These are phyloP conservation scores for Odonthalia washingtoniensis DNA, from an alignment of 31 red algal genomes.

Conservation along the genomic window DNA sequence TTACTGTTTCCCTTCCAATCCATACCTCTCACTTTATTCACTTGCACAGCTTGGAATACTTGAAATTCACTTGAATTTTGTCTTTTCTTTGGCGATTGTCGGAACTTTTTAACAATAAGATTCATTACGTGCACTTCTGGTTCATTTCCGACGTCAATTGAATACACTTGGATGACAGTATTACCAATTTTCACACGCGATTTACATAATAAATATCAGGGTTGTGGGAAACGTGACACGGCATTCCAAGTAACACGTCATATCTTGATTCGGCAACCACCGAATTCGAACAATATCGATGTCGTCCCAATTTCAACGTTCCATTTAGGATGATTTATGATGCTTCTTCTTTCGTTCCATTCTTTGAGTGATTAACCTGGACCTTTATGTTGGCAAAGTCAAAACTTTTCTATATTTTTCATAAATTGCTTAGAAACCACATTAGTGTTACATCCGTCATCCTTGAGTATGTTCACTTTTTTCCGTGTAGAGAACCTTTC, in stretches of 20 bases:
- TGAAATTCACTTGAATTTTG: neutral
- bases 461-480: slow-evolving; percentile 7
- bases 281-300: neutral
- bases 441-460: slow-evolving; percentile 39
- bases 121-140: neutral
- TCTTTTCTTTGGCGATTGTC: neutral
- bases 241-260: slow-evolving; percentile 13
- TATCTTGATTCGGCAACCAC: neutral
- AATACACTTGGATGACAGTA: neutral
- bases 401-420: neutral
- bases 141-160: neutral
- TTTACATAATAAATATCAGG: neutral
- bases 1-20: neutral
- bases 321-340: slow-evolving; percentile 1
- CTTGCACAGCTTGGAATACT: neutral
- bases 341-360: neutral
- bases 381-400: neutral
- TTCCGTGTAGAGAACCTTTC: neutral
- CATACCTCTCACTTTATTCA: neutral
- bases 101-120: neutral
- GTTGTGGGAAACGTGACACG: neutral
- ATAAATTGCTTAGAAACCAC: neutral
- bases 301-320: neutral
- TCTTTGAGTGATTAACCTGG: neutral
- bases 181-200: neutral